Base-by-base conservation (phyloP, 306 rosid genomes). In the Pyrus bretschneideri region DNA sequence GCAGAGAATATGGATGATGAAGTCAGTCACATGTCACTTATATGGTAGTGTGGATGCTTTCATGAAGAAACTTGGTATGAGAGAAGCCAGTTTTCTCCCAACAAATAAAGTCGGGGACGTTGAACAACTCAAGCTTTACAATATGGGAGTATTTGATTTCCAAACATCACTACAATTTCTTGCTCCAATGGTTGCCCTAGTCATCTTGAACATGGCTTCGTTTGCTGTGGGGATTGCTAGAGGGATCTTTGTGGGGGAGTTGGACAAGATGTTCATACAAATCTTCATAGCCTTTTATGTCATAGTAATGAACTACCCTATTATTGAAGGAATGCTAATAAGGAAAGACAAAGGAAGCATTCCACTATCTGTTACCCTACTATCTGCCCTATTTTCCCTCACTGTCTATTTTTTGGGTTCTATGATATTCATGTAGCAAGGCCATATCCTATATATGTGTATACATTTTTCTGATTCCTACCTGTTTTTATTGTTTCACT, bases 1-100 rank as follows among this genome's bases (percentile, higher is more conserved):
- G 62, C 90, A 87, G 11, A 80, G 93, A 64, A 71, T 84, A 9
- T 91, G 93, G 96, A 87, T 91, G 92, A 89, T 89, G 6, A 81
- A 58, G 63, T 77, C 87, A 64, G 61, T 83, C 17, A 87, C 91
- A n/a, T 73, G 85, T 25, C 55, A 83, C 45, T 76, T 83, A 10
- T 86, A 83, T 78, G 93, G 96, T 69, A 75, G 86, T 51, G 67
- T 91, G 77, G 91, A 86, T 76, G 89, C 87, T 71, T 8, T 89
- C 33, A 74, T 89, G 76, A 87, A 89, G 85, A 86, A 74, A 75
- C 25, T 87, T 58, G 89, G 89, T 13, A 5, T 80, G 44, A 87
- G 87, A 80, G 81, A 86, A 70, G 86, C 87, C 4, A 86, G 74
- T 63, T 93, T 93, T 82, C 55, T 80, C 77, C 91, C 82, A 7